Conservation (phyloP, 495 filamentous ascomycete genomes). For the Penicillium robsamsonii region DNA sequence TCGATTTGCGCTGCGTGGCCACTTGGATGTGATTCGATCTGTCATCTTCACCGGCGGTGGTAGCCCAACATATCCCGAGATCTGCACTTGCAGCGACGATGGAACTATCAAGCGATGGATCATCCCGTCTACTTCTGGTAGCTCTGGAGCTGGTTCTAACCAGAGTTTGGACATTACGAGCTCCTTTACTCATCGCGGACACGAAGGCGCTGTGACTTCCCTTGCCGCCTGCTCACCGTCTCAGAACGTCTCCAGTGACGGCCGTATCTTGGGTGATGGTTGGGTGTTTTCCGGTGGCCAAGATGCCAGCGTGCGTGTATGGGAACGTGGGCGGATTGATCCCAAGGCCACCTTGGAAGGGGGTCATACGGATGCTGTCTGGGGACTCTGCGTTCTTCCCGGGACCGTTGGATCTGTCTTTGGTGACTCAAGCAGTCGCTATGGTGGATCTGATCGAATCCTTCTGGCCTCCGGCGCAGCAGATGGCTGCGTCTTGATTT, state of each 20-base stretch:
- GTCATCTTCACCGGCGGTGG: constrained; percentile 96
- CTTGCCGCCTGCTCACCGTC: constrained; percentile 82
- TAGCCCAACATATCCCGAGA: constrained; percentile 90
- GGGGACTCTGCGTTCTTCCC: constrained; percentile 93
- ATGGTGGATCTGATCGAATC: constrained; percentile 78
- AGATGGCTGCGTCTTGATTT: constrained; percentile 88
- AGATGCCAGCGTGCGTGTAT: constrained; percentile 88
- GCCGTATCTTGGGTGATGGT: constrained; percentile 79
- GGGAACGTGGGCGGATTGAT: constrained; percentile 91
- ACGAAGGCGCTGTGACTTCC: constrained; percentile 83
- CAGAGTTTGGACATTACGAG: constrained; percentile 86
- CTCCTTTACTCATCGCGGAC: constrained; percentile 93
- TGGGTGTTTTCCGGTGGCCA: constrained; percentile 98
- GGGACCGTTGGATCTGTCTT: constrained; percentile 75
- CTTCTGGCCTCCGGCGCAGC: constrained; percentile 88
- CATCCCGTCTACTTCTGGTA: constrained; percentile 74
- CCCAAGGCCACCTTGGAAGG: constrained; percentile 93
- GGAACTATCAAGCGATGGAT: constrained; percentile 96
- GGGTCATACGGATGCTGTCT: constrained; percentile 85
- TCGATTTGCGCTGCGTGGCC: constrained; percentile 85
- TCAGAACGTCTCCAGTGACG: constrained; percentile 83
- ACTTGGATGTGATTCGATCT: constrained; percentile 88
- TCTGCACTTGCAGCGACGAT: constrained; percentile 95
- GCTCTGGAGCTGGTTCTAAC: constrained; percentile 49
- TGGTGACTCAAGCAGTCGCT: constrained; percentile 61